Evolutionary conservation across 1,284 basidiomycete genomes (phyloP).

Genomic region (Erythrobasidium hasegawianum): DNA sequence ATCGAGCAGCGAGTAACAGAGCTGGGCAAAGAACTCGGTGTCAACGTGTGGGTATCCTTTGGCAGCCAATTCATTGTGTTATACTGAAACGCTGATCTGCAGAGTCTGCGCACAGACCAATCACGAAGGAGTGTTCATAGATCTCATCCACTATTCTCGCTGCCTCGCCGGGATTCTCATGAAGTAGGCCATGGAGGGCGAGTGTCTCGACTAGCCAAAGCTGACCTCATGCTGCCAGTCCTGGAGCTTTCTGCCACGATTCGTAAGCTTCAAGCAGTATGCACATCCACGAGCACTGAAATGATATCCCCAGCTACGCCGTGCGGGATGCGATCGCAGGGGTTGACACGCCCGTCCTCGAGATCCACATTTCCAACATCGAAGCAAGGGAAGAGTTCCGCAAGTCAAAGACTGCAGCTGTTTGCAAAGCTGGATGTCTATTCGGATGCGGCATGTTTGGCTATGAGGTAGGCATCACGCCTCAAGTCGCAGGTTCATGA

Average conservation of each 20-base stretch:
- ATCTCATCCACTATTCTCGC: conserved; percentile 33
- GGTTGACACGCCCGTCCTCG: conserved; percentile 41
- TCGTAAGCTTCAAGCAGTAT: too few relatives aligned
- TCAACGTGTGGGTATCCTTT: conserved; percentile 40
- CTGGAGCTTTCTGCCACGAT: too few relatives aligned
- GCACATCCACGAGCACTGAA: neutral
- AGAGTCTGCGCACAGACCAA: conserved; percentile 43
- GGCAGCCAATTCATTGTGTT: too few relatives aligned
- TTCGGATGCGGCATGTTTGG: conserved; percentile 25
- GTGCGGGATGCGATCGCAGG: conserved; percentile 43
- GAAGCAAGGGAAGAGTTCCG: conserved; percentile 32
- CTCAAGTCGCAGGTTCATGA: neutral
- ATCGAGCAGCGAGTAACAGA: conserved; percentile 41
- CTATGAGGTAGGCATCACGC: conserved; percentile 14
- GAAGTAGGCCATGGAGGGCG: conserved; percentile 28
- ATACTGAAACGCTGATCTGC: neutral
- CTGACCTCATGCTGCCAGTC: too few relatives aligned
- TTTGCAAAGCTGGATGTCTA: conserved; percentile 27
- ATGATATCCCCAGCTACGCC: conserved; percentile 33
- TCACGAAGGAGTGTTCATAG: conserved; percentile 41
- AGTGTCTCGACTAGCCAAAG: too few relatives aligned
- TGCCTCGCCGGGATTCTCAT: conserved; percentile 43
- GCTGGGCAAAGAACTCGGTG: conserved; percentile 41
- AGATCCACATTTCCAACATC: conserved; percentile 44
- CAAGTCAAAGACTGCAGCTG: conserved; percentile 30